phyloP scores from a whole-genome alignment of 73 alveolate species.

The Paramecium caudatum region DNA sequence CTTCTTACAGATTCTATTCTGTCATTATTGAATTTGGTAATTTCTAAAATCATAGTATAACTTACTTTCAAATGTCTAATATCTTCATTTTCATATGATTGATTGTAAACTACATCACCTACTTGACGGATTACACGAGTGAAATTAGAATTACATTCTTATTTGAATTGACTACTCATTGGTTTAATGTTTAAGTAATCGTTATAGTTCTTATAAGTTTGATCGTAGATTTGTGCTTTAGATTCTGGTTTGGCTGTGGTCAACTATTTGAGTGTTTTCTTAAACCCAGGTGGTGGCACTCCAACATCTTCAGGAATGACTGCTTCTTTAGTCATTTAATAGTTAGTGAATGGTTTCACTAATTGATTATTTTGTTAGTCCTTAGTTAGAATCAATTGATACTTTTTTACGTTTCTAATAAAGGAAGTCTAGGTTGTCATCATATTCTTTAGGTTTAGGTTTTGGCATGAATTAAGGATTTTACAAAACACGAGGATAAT shows the following conservation, averaged over 20 bases:
- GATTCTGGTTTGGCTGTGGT: constrained; percentile 70
- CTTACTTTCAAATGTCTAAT: constrained; percentile 69
- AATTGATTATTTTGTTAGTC: constrained; percentile 61
- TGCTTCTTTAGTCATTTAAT: constrained; percentile 62
- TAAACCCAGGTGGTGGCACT: constrained; percentile 72
- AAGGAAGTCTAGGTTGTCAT: constrained; percentile 61
- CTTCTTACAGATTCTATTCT: constrained; percentile 69
- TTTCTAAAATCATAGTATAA: constrained; percentile 10
- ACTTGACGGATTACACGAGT: constrained; percentile 59
- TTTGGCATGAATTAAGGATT: constrained; percentile 76
- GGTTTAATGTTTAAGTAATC: constrained; percentile 60
- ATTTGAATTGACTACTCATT: constrained; percentile 59
- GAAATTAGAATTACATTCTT: constrained; percentile 67
- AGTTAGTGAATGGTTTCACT: constrained; percentile 67
- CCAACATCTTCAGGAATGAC: constrained; percentile 36
- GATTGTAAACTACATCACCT: constrained; percentile 67
- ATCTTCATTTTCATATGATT: constrained; percentile 72
- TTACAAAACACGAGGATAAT: constrained; percentile 69
- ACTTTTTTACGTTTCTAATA: constrained; percentile 62
- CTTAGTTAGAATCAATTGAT: not conserved
- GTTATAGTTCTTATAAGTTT: constrained; percentile 38
- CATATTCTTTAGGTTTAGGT: constrained; percentile 70
- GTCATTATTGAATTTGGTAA: constrained; percentile 71
- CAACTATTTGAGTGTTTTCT: constrained; percentile 41
- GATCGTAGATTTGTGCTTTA: constrained; percentile 58